Evolutionary conservation across 2,329 filamentous ascomycete species (phyloP), one percentile per base, ranked within the genome.

Genomic region (Huntiella omanensis): DNA sequence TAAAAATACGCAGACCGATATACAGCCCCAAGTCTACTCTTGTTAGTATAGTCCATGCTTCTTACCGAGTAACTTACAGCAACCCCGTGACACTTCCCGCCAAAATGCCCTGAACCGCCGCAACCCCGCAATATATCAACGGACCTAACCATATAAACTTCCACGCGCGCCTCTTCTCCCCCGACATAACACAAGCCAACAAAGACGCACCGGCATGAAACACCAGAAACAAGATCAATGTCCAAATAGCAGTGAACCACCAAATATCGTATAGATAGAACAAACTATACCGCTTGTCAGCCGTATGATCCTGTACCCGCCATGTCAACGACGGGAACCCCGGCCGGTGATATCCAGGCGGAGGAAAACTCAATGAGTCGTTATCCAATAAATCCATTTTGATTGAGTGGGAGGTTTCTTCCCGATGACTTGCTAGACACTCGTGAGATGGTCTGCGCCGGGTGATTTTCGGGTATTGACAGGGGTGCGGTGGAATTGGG

Each of bases 231-330:
- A 85, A 73, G 28, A 93, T 75, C 34, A 92, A 62, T 0, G 85
- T 93, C 86, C 86, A 95, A 57, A 79, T 72, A 12, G 91, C 63
- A 1, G 85, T 94, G 60, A 91, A 94, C 52, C 80, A 79, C 79
- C 84, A 88, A 47, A 92, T 83, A 57, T 93, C 84, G 50, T 62
- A 59, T 2, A 83, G 69, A 56, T 80, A 70, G 65, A 83, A 88
- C 54, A 94, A 76, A 34, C 74, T 71, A 50, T 71, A 70, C 43
- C 50, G 52, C 51, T 60, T 62, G 39, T 70, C 64, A 49, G 60
- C 33, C 33, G 58, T 62, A 41, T 56, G 53, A 49, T 66, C 62
- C 10, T 77, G 66, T 17, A 57, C 59, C 33, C 80, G 77, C 73
- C 83, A 80, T 64, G 85, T 85, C 50, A 95, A 76, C 34, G 82